Evolutionary conservation across 1,284 basidiomycete species (phyloP).

Genomic region (Microstroma glucosiphilum): DNA sequence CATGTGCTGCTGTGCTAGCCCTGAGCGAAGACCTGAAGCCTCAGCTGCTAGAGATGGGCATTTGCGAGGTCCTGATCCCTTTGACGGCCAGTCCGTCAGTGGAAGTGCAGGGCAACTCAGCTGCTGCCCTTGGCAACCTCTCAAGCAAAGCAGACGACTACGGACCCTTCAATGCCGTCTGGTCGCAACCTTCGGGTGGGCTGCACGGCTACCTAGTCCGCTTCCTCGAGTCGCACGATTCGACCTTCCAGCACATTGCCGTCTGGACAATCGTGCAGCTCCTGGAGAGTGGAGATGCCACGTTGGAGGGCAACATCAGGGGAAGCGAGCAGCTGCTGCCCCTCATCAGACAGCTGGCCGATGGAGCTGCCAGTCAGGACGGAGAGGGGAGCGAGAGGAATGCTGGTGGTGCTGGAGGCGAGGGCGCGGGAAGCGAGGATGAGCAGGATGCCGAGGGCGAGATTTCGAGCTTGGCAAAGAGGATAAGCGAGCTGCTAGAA

Average conservation of each 20-base stretch:
- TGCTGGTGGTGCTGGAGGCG: conserved; percentile 27
- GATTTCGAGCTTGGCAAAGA: conserved; percentile 39
- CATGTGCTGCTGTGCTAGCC: conserved; percentile 69
- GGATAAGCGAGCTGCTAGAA: conserved; percentile 44
- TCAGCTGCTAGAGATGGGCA: conserved; percentile 85
- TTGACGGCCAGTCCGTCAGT: conserved; percentile 91
- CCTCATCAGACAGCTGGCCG: conserved; percentile 38
- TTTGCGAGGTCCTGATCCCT: conserved; percentile 94
- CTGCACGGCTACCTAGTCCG: conserved; percentile 91
- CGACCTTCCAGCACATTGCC: conserved; percentile 99
- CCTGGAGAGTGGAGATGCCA: conserved; percentile 76
- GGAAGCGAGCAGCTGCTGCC: conserved; percentile 36
- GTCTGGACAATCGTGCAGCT: conserved; percentile 91
- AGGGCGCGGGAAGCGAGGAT: conserved; percentile 28
- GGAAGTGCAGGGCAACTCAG: conserved; percentile 97
- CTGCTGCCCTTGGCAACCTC: conserved; percentile 92
- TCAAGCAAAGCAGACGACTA: conserved; percentile 93
- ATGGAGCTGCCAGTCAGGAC: background rate
- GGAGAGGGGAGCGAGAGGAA: conserved; percentile 13
- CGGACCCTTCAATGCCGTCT: conserved; percentile 92
- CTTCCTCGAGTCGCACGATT: conserved; percentile 87
- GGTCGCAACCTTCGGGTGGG: conserved; percentile 95
- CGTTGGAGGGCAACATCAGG: conserved; percentile 49
- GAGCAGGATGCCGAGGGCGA: conserved; percentile 41
- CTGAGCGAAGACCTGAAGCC: conserved; percentile 49